Evolutionary conservation across 225 moss, liverwort and hornwort genomes (phyloP).

Genomic region (Anthoceros angustus): DNA sequence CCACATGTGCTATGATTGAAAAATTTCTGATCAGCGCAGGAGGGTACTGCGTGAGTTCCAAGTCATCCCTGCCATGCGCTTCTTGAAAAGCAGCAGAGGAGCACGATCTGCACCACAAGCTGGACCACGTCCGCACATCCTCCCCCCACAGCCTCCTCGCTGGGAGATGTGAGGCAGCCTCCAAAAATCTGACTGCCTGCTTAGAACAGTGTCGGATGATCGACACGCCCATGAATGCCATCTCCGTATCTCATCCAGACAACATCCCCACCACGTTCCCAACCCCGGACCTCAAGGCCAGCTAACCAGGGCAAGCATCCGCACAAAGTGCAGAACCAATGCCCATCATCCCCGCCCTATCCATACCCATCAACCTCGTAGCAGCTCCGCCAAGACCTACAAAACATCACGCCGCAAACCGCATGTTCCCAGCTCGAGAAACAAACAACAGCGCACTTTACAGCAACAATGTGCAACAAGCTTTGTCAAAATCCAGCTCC

Average conservation of each 20-base stretch:
- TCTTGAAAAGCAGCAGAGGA: not conserved
- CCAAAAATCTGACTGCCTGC: not conserved
- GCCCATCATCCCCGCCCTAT: too few species aligned
- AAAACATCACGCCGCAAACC: too few species aligned
- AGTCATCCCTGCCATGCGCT: constrained; percentile 4
- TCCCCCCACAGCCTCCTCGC: not conserved
- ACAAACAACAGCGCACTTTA: too few species aligned
- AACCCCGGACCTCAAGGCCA: too few species aligned
- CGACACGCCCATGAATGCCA: not conserved
- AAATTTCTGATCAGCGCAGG: constrained; percentile 66
- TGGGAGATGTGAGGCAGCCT: not conserved
- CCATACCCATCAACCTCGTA: too few species aligned
- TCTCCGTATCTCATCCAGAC: not conserved
- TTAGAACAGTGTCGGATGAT: not conserved
- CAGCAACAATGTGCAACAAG: too few species aligned
- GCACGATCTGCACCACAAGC: not conserved
- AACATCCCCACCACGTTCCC: not conserved
- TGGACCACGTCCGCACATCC: not conserved
- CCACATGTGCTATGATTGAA: constrained; percentile 94
- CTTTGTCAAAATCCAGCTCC: too few species aligned
- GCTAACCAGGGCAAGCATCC: too few species aligned
- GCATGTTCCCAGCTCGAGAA: too few species aligned
- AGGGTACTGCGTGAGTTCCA: constrained; percentile 60
- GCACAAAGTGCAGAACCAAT: too few species aligned
- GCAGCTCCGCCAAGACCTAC: too few species aligned